A percentile compares a stretch with the other conserved stretches of the same genome.
phyloP scores from a whole-genome alignment of 192 early-diverging fungal genomes.

The Bifiguratus adelaidae region DNA sequence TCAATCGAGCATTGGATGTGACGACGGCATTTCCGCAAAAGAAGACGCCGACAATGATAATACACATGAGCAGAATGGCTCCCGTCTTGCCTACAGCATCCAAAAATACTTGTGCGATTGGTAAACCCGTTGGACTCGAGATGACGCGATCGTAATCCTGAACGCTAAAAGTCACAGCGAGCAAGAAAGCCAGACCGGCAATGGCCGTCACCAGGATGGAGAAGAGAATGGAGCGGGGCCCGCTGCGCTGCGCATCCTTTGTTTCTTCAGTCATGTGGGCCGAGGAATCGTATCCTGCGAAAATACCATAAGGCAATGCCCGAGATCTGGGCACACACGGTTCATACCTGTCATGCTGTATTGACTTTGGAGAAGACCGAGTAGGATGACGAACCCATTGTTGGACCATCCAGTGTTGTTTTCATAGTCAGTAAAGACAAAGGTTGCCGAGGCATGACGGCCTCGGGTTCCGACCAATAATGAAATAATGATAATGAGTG shows the following conservation, averaged over 20 bases:
- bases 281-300: no score
- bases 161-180: conserved; percentile 23
- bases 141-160: conserved; percentile 22
- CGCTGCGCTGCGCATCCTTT: conserved; percentile 20
- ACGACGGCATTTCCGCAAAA: conserved; percentile 30
- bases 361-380: conserved; percentile 19
- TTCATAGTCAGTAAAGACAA: conserved; percentile 24
- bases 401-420: conserved; percentile 22
- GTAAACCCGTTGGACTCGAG: conserved; percentile 9
- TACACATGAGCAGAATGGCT: conserved; percentile 20
- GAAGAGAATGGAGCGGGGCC: conserved; percentile 20
- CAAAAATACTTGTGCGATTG: conserved; percentile 22
- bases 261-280: conserved; percentile 29
- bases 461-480: conserved; percentile 12
- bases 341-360: conserved; percentile 26
- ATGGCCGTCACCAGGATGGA: conserved; percentile 20
- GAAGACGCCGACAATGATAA: conserved; percentile 32
- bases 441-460: conserved; percentile 7
- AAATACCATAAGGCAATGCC: no score
- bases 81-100: conserved; percentile 27
- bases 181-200: conserved; percentile 21
- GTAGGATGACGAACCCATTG: conserved; percentile 9
- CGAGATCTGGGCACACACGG: no score
- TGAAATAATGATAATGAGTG: conserved; percentile 16
- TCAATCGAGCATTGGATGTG: conserved; percentile 29